Base-by-base conservation (phyloP, 192 early-diverging fungal species). In the Chytriomyces hyalinus region DNA sequence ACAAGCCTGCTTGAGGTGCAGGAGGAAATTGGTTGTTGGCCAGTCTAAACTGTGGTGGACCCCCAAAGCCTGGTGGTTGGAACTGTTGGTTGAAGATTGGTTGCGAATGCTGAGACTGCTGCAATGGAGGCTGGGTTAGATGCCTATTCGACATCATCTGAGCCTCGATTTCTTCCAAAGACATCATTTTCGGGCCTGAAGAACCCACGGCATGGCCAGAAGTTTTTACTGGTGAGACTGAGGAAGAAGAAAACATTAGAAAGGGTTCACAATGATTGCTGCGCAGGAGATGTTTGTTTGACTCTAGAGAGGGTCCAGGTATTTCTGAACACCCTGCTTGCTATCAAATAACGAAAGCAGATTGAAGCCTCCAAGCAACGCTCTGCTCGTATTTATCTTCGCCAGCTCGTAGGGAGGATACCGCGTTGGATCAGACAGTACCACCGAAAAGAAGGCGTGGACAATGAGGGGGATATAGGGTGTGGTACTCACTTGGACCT, bases 111-210 rank as follows among this genome's bases (percentile, higher is more conserved):
- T 43, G 77, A 46, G 70, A 44, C 63, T 71, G 43, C 11, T 60
- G 70, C 59, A 11, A 22, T n/a, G 48, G 10, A 49, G 66, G 70
- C 22, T 43, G 48, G 26, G 26, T 15, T 49, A 59, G 73, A 66
- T 44, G 8, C 9, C 44, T n/a, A 50, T 20, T 45, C n/a, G 76
- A 46, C 71, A 78, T 59, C 63, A 72, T 80, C 61, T 74, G 72
- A 11, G 71, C 48, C 24, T 84, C 80, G 57, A 84, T 79, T 49
- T 86, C 85, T 65, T 84, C 80, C 46, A 86, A 44, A 0, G 85
- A 74, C 73, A 83, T 62, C 64, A 79, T 65, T 64, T 72, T 67
- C 6, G 67, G 68, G 48, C 43, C 76, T 62, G 72, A 17, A 8
- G 36, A 4, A 36, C 36, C 36, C 3, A 36, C 36, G 36, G 36